Evolutionary conservation across 805 yeast genomes (phyloP).

Genomic region (Sugiyamaella valdiviana): DNA sequence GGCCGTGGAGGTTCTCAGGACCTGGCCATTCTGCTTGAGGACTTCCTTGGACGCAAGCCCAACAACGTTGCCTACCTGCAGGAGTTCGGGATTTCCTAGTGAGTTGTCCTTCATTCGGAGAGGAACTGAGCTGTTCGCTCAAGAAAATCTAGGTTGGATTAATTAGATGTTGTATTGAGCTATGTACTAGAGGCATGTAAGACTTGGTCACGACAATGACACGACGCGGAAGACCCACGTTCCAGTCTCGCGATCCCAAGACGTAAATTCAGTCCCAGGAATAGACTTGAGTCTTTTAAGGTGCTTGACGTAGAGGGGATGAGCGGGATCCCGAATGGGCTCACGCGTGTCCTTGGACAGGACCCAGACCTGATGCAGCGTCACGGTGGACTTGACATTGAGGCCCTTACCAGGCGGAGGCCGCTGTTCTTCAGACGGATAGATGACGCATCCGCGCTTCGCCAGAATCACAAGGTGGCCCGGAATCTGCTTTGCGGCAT

Average conservation of each 20-base stretch:
- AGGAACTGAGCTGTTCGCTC: no score
- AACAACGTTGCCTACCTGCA: constrained; percentile 62
- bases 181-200: not conserved
- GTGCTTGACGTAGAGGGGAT: constrained; percentile 63
- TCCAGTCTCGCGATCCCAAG: constrained; percentile 66
- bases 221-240: constrained; percentile 35
- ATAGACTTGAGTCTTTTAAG: constrained; percentile 57
- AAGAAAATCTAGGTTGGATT: not conserved
- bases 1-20: constrained; percentile 70
- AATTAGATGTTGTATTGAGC: not conserved
- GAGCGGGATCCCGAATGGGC: constrained; percentile 72
- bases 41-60: constrained; percentile 71
- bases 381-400: constrained; percentile 66
- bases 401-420: constrained; percentile 79
- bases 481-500: constrained; percentile 51
- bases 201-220: not conserved
- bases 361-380: constrained; percentile 78
- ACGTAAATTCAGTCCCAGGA: constrained; percentile 56
- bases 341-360: constrained; percentile 61
- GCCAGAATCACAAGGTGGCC: constrained; percentile 60
- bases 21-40: constrained; percentile 55
- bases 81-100: constrained; percentile 45
- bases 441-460: constrained; percentile 55
- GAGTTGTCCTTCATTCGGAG: not conserved
- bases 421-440: constrained; percentile 57